Evolutionary conservation across 2,329 filamentous ascomycete genomes (phyloP), one percentile per base, ranked within the genome.

Genomic region (Ascochyta lentis): DNA sequence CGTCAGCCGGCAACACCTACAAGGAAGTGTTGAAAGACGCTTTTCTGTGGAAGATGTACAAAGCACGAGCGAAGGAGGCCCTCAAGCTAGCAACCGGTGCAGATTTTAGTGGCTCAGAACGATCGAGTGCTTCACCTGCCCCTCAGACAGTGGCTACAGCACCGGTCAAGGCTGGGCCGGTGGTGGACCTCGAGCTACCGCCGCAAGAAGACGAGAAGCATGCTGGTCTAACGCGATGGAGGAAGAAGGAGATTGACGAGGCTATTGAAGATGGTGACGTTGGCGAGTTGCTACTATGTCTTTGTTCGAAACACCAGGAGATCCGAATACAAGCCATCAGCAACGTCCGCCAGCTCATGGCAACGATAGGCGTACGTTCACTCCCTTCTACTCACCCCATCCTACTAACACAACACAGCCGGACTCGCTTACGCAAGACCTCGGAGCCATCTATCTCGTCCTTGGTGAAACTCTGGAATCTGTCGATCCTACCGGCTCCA

Each of bases 381-480:
- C n/a, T 44, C 44, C 5, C 13, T 13, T 9, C 6, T 29, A 40
- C 45, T 13, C 6, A 16, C 6, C 12, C 27, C n/a, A 33, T 35
- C 22, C 42, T 44, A 24, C 60, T 55, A 35, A 58, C 57, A 22
- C n/a, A 34, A 4, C 9, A 4, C 41, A 58, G 55, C 27, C 42
- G 3, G 52, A 52, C 10, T 45, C 92, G 65, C 83, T 65, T 19
- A 56, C 60, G 31, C 54, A 87, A 41, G 91, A 96, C 67, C 89
- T 87, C 68, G 86, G 91, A 34, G 89, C 93, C 58, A 78, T 93
- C 5, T 93, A 90, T 80, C 81, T 96, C 9, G 83, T 97, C 4
- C 81, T 95, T 2, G 90, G 87, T 53, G 93, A 96, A 74, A 74
- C 96, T 6, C 82, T 87, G 13, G 92, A 97, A 73, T 95, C 93